phyloP scores from a whole-genome alignment of 2,329 filamentous ascomycete species.

The Leptographium lundbergii region DNA sequence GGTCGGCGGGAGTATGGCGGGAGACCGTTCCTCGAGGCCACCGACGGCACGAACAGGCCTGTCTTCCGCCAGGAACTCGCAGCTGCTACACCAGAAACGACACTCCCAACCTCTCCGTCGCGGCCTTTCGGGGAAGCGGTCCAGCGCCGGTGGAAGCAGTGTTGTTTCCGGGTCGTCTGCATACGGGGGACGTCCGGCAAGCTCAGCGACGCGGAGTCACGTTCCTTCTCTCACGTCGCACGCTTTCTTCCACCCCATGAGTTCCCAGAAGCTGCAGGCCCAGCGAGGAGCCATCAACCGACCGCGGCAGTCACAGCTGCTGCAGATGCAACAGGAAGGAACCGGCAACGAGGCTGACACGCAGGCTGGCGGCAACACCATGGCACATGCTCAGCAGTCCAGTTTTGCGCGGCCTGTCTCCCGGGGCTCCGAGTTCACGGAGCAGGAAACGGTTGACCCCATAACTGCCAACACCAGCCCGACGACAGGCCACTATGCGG shows the following conservation, averaged over 20 bases:
- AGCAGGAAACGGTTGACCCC: constrained; percentile 57
- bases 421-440: constrained; percentile 69
- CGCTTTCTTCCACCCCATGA: constrained; percentile 94
- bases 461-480: constrained; percentile 65
- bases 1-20: constrained; percentile 26
- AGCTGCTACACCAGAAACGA: constrained; percentile 12
- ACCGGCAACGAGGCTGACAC: neutral
- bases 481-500: constrained; percentile 42
- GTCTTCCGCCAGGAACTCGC: constrained; percentile 34
- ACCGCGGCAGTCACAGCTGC: constrained; percentile 16
- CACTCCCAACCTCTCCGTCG: constrained; percentile 38
- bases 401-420: constrained; percentile 47
- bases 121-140: constrained; percentile 31
- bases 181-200: constrained; percentile 43
- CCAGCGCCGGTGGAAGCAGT: constrained; percentile 24
- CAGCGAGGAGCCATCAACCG: constrained; percentile 53
- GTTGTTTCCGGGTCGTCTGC: constrained; percentile 26
- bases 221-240: constrained; percentile 80
- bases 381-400: constrained; percentile 3
- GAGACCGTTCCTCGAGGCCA: constrained; percentile 36
- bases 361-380: neutral
- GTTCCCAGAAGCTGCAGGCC: constrained; percentile 84
- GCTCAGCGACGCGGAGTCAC: constrained; percentile 68
- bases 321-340: neutral
- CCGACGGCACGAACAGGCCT: constrained; percentile 40